A percentile compares a stretch with the other conserved stretches of the same genome.
Evolutionary conservation across 257 asterid species (phyloP).

Genomic region (Plantago elongata): DNA sequence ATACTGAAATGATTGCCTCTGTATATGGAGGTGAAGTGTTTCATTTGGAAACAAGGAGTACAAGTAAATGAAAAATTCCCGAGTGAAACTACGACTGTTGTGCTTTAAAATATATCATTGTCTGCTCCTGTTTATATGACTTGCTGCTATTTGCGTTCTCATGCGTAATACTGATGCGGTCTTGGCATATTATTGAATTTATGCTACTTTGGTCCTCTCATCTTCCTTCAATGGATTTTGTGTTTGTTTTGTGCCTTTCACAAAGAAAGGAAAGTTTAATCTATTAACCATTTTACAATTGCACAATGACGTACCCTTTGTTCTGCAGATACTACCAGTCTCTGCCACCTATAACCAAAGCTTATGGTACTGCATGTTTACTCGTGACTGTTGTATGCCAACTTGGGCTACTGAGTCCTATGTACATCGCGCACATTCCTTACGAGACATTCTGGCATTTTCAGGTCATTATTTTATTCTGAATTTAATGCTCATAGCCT

Average conservation of each 20-base stretch:
- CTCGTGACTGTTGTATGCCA: constrained; percentile 47
- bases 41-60: too few relatives aligned
- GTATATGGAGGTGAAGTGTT: background rate
- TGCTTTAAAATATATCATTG: too few relatives aligned
- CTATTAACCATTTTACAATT: background rate
- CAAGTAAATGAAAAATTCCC: too few relatives aligned
- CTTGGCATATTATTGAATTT: too few relatives aligned
- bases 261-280: too few relatives aligned
- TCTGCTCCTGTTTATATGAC: too few relatives aligned
- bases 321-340: constrained; percentile 67
- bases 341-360: constrained; percentile 92
- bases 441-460: constrained; percentile 41
- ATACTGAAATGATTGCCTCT: constrained; percentile 4
- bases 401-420: constrained; percentile 54
- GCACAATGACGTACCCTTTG: background rate
- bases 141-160: too few relatives aligned
- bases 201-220: too few relatives aligned
- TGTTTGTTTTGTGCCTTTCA: too few relatives aligned
- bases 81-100: too few relatives aligned
- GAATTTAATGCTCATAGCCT: background rate
- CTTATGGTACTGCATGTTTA: constrained; percentile 85
- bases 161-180: too few relatives aligned
- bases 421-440: constrained; percentile 44
- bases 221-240: too few relatives aligned
- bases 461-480: constrained; percentile 48